Evolutionary conservation across 345 rosid genomes (phyloP), one percentile per base, ranked within the genome.

Genomic region (Bretschneidera sinensis): DNA sequence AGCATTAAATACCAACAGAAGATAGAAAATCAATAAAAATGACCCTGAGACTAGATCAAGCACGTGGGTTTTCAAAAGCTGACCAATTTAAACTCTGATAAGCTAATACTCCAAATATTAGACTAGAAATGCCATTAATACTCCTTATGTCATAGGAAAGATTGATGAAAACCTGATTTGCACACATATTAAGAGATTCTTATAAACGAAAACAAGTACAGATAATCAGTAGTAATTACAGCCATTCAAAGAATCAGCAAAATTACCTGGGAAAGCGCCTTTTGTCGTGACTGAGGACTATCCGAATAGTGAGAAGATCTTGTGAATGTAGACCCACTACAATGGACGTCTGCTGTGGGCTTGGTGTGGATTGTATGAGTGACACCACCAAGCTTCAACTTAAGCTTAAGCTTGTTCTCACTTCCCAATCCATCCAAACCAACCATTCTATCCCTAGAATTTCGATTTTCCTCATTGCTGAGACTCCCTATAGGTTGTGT

Each of bases 351-450:
- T 15, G 67, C 19, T 5, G 65, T 54, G 16, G 86, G 77, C 43
- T 70, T 74, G 45, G 89, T 67, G 31, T 78, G 82, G 55, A 87
- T 63, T 11, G 79, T 78, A 59, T 68, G 87, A 8, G 80, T 68
- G 56, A 73, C 78, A 66, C 85, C 84, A 61, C 85, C 83, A 57
- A 85, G 77, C 75, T 79, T 87, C 59, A 81, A 77, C 81, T 81
- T 87, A 31, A 85, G 76, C 67, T 83, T 87, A 58, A 81, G 74
- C 55, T 76, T 74, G 65, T 74, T 87, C 52, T 80, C 87, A 70
- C 45, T 72, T n/a, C 61, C 78, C 15, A 47, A 47, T 24, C 55
- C 77, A 66, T 76, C 82, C 25, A 64, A 66, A 61, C 63, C 68
- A 61, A 48, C 65, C 19, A 45, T 57, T 16, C 61, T 15, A 47